Evolutionary conservation across 2,329 filamentous ascomycete genomes (phyloP).

Genomic region (Cercospora citrullina): DNA sequence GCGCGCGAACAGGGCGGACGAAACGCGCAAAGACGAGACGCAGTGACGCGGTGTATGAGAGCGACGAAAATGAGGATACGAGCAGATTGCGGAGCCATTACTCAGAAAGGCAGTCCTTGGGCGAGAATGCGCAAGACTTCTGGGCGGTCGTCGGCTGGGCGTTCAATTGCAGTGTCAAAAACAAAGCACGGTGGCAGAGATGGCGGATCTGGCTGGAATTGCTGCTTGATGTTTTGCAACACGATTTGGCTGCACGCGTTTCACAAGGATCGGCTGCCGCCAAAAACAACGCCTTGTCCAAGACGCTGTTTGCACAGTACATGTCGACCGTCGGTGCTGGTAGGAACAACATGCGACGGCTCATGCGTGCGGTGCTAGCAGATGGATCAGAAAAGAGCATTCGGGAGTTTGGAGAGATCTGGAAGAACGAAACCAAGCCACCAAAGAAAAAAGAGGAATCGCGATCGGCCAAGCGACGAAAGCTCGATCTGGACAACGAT

Average conservation of each 20-base stretch:
- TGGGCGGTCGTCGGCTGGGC: conserved; percentile 90
- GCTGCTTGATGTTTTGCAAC: conserved; percentile 75
- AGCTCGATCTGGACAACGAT: conserved; percentile 55
- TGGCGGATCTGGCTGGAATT: conserved; percentile 81
- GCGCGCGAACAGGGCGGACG: conserved; percentile 15
- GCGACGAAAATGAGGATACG: conserved; percentile 43
- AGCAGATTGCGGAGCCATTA: conserved; percentile 59
- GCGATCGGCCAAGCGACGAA: conserved; percentile 57
- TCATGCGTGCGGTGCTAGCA: conserved; percentile 68
- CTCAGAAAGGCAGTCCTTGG: conserved; percentile 67
- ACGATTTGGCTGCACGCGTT: conserved; percentile 63
- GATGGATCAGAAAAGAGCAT: conserved; percentile 58
- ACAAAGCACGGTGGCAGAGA: conserved; percentile 73
- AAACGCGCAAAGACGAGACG: conserved; percentile 24
- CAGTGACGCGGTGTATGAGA: conserved; percentile 1
- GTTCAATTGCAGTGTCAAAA: conserved; percentile 78
- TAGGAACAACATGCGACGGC: conserved; percentile 49
- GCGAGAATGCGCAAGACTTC: conserved; percentile 77
- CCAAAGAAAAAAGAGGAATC: conserved; percentile 49
- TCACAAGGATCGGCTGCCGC: conserved; percentile 25
- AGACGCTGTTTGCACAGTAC: conserved; percentile 64
- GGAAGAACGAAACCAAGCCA: conserved; percentile 62
- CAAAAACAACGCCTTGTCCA: conserved; percentile 40
- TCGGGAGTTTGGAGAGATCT: conserved; percentile 65
- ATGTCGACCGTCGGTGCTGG: conserved; percentile 45